Evolutionary conservation across 179 eudicot species (phyloP), one percentile per base, ranked within the genome.

Genomic region (Heliamphora pulchella): DNA sequence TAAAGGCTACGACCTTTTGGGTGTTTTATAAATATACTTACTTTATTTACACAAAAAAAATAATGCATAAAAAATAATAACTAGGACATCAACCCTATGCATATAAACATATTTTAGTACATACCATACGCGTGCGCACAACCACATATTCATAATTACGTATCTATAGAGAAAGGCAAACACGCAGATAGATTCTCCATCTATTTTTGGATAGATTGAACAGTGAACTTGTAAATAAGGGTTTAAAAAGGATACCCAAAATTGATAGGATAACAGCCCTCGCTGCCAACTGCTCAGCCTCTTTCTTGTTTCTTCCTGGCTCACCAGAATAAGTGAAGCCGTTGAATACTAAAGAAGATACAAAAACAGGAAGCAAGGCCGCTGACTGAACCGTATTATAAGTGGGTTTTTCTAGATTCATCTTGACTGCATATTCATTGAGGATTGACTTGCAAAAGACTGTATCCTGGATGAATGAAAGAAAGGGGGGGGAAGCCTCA

Each of bases 281-380:
- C 51, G 94, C 98, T 58, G 88, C 93, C 76, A 87, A 65, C 75
- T 89, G 90, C 79, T 92, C 94, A 31, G 97, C 92, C 69, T 93
- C 94, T 84, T 88, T 93, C 80, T 92, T 92, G 84, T 8, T 89
- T 66, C 77, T 82, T 64, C 84, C 86, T 17, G 76, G 79, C 22
- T 80, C 87, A 71, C 98, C 93, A 41, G 82, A 74, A 75, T 84
- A 91, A 3, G 80, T 83, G 74, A 70, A 84, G 14, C 90, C 92
- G 68, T 88, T 81, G 72, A 93, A 87, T 17, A 62, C 76, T 83
- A 89, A 22, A 41, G 88, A 81, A 31, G 92, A 88, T 1, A 79
- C 81, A 82, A 90, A 92, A 65, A 80, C 71, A 46, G 89, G 88
- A 71, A 86, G 18, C 75, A 71, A 4, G n/a, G 83, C 86, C 67